Percentiles rank a stretch among this genome's conserved stretches.
Evolutionary conservation across 139 green algal species (phyloP).

Genomic region (Tetratostichococcus sp.): DNA sequence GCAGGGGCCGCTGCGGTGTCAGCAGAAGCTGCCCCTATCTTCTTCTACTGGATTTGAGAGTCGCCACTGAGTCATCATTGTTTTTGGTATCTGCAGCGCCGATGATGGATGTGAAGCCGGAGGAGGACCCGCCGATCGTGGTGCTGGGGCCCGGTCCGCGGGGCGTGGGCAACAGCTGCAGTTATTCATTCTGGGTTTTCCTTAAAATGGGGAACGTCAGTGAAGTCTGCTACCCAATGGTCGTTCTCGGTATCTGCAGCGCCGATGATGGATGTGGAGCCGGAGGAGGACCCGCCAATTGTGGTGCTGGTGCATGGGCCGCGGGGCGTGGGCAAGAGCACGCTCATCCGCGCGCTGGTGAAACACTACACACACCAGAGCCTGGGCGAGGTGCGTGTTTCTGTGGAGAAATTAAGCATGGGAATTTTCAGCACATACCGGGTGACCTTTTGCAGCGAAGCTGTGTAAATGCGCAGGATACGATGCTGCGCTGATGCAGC

Average conservation of each 20-base stretch:
- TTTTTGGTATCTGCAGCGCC: constrained; percentile 47
- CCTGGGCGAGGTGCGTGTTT: constrained; percentile 63
- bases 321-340: constrained; percentile 88
- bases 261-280: constrained; percentile 56
- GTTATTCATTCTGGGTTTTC: too few species aligned
- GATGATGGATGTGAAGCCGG: constrained; percentile 47
- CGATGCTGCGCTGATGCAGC: too few species aligned
- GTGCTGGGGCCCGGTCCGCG: constrained; percentile 94
- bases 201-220: too few species aligned
- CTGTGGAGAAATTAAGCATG: too few species aligned
- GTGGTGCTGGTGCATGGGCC: constrained; percentile 95
- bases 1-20: too few species aligned
- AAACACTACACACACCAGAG: constrained; percentile 96
- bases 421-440: too few species aligned
- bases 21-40: too few species aligned
- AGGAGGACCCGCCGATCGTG: constrained; percentile 88
- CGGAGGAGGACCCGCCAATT: constrained; percentile 85
- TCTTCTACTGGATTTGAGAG: too few species aligned
- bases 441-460: too few species aligned
- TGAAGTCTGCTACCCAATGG: neutral
- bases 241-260: constrained; percentile 36
- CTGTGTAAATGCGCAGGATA: too few species aligned
- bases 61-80: neutral
- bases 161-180: constrained; percentile 83
- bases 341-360: constrained; percentile 87